A percentile compares a stretch with the other conserved stretches of the same genome.
Evolutionary conservation across 441 rosid species (phyloP).

Genomic region (Dalechampia spathulata): DNA sequence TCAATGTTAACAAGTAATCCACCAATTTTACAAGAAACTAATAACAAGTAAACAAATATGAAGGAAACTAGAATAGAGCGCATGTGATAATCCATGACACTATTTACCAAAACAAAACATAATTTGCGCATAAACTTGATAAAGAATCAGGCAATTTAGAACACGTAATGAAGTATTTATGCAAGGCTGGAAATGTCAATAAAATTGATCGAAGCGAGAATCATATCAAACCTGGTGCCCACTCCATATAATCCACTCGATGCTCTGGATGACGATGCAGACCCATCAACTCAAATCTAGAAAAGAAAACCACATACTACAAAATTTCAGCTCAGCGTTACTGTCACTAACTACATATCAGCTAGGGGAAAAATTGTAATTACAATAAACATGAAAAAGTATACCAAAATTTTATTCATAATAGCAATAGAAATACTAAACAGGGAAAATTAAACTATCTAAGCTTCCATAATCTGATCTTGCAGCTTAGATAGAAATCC

Average conservation of each 20-base stretch:
- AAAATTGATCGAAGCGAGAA: slow-evolving; percentile 5
- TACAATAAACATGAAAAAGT: no score
- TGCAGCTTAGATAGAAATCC: no score
- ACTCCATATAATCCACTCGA: slow-evolving; percentile 86
- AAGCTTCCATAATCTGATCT: no score
- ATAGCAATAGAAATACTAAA: no score
- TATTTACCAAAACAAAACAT: neutral
- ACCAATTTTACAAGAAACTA: neutral
- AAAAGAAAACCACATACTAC: slow-evolving; percentile 9
- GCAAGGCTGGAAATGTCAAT: neutral
- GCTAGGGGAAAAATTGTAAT: neutral
- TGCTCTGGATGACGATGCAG: slow-evolving; percentile 89
- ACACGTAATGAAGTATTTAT: neutral
- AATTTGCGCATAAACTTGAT: neutral
- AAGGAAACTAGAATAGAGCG: neutral
- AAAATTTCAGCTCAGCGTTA: slow-evolving; percentile 2
- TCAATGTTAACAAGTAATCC: slow-evolving; percentile 13
- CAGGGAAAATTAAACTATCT: no score
- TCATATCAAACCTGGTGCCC: slow-evolving; percentile 88
- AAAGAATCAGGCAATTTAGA: neutral
- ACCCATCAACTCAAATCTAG: slow-evolving; percentile 72
- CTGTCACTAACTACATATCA: slow-evolving; percentile 1
- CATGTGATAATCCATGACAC: neutral
- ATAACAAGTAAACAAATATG: neutral
- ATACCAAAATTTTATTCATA: no score